Percentiles rank a stretch among this genome's conserved stretches.
Evolutionary conservation across 169 alveolate species (phyloP).

Genomic region (Babesia gibsoni): DNA sequence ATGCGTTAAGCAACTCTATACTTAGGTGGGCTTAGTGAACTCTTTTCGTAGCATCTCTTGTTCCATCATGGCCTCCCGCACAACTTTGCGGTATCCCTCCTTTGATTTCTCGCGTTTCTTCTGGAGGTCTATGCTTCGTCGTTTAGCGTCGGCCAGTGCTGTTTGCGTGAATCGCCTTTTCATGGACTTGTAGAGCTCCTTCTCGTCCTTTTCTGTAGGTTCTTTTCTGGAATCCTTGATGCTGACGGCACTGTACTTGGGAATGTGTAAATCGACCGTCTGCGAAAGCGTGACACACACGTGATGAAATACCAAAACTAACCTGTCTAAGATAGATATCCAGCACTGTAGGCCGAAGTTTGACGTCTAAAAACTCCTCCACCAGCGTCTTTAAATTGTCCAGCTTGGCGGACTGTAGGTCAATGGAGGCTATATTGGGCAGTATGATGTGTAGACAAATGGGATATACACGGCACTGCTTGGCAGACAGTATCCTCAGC

Average conservation of each 20-base stretch:
- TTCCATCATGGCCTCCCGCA: conserved; percentile 56
- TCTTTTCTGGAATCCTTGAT: neutral
- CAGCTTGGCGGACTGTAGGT: conserved; percentile 2
- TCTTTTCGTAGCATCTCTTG: conserved; percentile 58
- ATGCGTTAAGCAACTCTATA: neutral
- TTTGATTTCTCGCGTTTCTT: conserved; percentile 28
- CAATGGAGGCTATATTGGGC: conserved; percentile 39
- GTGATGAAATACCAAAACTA: neutral
- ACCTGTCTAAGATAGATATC: conserved; percentile 52
- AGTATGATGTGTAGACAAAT: conserved; percentile 27
- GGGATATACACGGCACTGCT: conserved; percentile 42
- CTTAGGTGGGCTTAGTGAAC: conserved; percentile 28
- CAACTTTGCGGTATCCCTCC: conserved; percentile 36
- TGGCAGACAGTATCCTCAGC: conserved; percentile 25
- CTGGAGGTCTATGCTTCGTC: conserved; percentile 17
- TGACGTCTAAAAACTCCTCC: neutral
- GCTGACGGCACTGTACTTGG: conserved; percentile 4
- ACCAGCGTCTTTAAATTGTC: conserved; percentile 15
- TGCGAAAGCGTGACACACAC: neutral
- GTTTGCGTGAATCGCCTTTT: conserved; percentile 36
- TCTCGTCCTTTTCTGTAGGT: conserved; percentile 15
- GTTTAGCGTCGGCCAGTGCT: conserved; percentile 33
- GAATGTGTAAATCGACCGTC: conserved; percentile 41
- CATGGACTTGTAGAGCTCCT: conserved; percentile 38
- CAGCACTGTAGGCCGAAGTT: conserved; percentile 25